Conservation (phyloP, 129 eudicot species). For the Artemisia annua region DNA sequence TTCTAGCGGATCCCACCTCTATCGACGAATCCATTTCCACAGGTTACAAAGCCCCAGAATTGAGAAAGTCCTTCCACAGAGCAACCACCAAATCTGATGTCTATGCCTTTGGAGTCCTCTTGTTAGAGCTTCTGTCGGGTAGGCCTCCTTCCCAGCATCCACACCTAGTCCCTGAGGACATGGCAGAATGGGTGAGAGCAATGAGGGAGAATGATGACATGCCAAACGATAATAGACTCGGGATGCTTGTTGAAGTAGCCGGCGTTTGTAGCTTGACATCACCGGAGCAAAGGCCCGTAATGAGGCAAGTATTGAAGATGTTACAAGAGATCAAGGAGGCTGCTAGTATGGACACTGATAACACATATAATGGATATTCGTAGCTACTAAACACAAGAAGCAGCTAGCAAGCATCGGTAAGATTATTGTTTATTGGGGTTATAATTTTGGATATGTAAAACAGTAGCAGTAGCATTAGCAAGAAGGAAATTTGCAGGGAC, state of each 20-base stretch:
- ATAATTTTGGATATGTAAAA: slow-evolving; percentile 4
- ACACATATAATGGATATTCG: slow-evolving; percentile 39
- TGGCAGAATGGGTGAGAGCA: slow-evolving; percentile 79
- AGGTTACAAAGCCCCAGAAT: slow-evolving; percentile 74
- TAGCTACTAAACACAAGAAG: slow-evolving; percentile 20
- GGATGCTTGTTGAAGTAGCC: slow-evolving; percentile 82
- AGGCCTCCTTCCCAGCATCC: slow-evolving; percentile 85
- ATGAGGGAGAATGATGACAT: slow-evolving; percentile 70
- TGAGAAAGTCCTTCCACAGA: slow-evolving; percentile 47
- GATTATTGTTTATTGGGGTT: slow-evolving; percentile 17
- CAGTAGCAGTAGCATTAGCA: background rate
- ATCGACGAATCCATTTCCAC: slow-evolving; percentile 50
- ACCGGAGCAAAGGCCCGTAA: slow-evolving; percentile 85
- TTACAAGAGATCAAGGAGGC: slow-evolving; percentile 77
- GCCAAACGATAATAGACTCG: slow-evolving; percentile 59
- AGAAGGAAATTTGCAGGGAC: slow-evolving; percentile 19
- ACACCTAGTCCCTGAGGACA: slow-evolving; percentile 62
- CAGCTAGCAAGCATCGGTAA: slow-evolving; percentile 8
- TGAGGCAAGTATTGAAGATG: slow-evolving; percentile 89
- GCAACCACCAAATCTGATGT: slow-evolving; percentile 71
- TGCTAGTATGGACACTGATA: slow-evolving; percentile 46
- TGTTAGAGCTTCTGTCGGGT: slow-evolving; percentile 80
- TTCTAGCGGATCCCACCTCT: slow-evolving; percentile 54
- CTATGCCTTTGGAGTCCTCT: slow-evolving; percentile 77
- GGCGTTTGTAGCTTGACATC: slow-evolving; percentile 72